A percentile compares a stretch with the other conserved stretches of the same genome.
These are phyloP conservation scores for Colletotrichum orchidophilum DNA, from an alignment of 2,329 filamentous ascomycete genomes.

Conservation along the genomic window DNA sequence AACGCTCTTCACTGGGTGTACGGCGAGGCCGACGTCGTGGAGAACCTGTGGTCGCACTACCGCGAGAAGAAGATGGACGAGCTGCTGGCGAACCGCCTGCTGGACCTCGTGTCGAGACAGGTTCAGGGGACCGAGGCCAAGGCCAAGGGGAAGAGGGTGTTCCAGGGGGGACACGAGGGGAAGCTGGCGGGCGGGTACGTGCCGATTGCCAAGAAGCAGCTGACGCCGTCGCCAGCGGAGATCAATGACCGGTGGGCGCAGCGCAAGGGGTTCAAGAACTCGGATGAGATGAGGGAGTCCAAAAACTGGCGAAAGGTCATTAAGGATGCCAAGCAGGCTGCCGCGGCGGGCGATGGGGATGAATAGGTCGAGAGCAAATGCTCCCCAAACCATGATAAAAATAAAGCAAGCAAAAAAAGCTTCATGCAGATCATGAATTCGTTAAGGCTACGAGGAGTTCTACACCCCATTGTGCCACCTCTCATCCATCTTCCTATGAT, in stretches of 20 bases:
- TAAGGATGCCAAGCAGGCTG: slow-evolving; percentile 21
- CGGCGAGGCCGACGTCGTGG: slow-evolving; percentile 70
- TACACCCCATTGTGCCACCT: slow-evolving; percentile 35
- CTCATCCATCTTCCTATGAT: slow-evolving; percentile 39
- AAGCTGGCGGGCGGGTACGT: slow-evolving; percentile 63
- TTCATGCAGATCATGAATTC: slow-evolving; percentile 16
- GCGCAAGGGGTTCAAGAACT: slow-evolving; percentile 64
- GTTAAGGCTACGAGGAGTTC: background rate
- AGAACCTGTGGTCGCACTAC: slow-evolving; percentile 86
- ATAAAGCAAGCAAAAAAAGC: background rate
- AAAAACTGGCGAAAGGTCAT: slow-evolving; percentile 30
- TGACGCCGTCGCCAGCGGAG: slow-evolving; percentile 60
- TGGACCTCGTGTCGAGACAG: slow-evolving; percentile 67
- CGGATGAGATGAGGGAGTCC: slow-evolving; percentile 56
- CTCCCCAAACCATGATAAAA: background rate
- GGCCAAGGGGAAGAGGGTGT: slow-evolving; percentile 48
- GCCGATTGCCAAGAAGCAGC: slow-evolving; percentile 61
- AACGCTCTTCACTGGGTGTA: slow-evolving; percentile 83
- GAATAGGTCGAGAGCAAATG: background rate
- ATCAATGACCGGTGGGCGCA: slow-evolving; percentile 70
- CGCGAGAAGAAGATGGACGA: slow-evolving; percentile 89
- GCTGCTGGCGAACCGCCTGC: slow-evolving; percentile 77
- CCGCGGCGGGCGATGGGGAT: slow-evolving; percentile 10
- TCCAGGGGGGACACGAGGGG: slow-evolving; percentile 64
- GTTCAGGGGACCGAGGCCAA: background rate